Evolutionary conservation across 2,329 filamentous ascomycete species (phyloP).

Genomic region (Mollisiaceae sp.): DNA sequence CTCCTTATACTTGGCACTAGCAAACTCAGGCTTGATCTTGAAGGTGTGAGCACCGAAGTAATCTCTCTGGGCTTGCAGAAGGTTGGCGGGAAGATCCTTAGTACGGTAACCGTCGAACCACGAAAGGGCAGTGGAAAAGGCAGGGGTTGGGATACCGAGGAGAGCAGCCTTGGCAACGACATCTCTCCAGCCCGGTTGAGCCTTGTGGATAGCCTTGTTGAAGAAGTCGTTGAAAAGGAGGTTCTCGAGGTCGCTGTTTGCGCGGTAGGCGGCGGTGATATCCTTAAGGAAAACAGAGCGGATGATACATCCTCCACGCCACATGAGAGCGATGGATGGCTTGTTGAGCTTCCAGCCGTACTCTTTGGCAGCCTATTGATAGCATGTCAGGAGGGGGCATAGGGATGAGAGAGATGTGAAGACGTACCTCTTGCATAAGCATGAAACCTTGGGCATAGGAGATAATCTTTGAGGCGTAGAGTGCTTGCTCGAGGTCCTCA

Average conservation of each 20-base stretch:
- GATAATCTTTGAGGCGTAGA: slow-evolving; percentile 99
- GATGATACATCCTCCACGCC: slow-evolving; percentile 99
- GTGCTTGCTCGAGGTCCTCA: slow-evolving; percentile 95
- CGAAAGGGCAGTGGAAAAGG: slow-evolving; percentile 94
- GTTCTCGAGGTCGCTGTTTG: slow-evolving; percentile 94
- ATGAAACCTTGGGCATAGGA: slow-evolving; percentile 99
- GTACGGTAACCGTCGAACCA: slow-evolving; percentile 99
- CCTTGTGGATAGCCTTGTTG: slow-evolving; percentile 98
- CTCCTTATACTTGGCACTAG: slow-evolving; percentile 78
- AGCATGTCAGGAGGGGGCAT: neutral
- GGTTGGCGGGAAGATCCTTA: slow-evolving; percentile 95
- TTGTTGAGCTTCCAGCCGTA: slow-evolving; percentile 99
- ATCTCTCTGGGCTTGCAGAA: slow-evolving; percentile 98
- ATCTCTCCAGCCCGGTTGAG: slow-evolving; percentile 90
- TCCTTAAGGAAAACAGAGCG: slow-evolving; percentile 99
- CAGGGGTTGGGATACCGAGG: slow-evolving; percentile 93
- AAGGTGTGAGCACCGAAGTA: slow-evolving; percentile 98
- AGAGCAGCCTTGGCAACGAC: slow-evolving; percentile 90
- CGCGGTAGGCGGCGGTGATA: slow-evolving; percentile 96
- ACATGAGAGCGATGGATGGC: slow-evolving; percentile 99
- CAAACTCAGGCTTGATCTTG: slow-evolving; percentile 81
- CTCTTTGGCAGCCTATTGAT: slow-evolving; percentile 83
- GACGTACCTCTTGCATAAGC: slow-evolving; percentile 93
- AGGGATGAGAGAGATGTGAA: no score
- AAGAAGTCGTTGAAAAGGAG: slow-evolving; percentile 99